Conservation (phyloP, 2,329 filamentous ascomycete species). For the Teratosphaeria epicoccoides region DNA sequence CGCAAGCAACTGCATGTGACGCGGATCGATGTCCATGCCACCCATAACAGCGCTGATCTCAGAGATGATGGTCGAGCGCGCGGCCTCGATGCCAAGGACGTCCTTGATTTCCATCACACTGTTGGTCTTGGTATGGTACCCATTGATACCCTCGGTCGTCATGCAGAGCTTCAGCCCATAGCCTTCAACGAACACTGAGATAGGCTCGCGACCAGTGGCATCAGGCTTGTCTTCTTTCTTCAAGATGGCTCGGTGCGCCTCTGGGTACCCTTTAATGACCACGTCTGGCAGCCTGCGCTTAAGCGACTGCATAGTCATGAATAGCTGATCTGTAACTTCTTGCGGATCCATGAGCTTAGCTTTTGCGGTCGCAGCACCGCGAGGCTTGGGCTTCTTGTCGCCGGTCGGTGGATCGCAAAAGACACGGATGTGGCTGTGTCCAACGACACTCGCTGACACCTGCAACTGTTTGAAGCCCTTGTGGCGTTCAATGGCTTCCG, state of each 20-base stretch:
- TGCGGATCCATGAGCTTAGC: constrained; percentile 32
- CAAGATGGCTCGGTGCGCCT: constrained; percentile 78
- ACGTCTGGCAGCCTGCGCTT: constrained; percentile 72
- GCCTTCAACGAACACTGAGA: constrained; percentile 68
- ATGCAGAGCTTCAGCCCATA: constrained; percentile 85
- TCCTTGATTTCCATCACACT: constrained; percentile 81
- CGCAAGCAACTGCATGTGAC: constrained; percentile 93
- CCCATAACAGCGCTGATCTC: constrained; percentile 88
- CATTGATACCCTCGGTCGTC: constrained; percentile 84
- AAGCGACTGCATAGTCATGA: constrained; percentile 72
- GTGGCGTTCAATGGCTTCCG: constrained; percentile 63
- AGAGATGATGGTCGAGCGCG: constrained; percentile 72
- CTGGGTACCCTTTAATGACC: constrained; percentile 81
- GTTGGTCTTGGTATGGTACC: constrained; percentile 65
- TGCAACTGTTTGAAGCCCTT: constrained; percentile 62
- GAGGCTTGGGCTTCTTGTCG: constrained; percentile 23
- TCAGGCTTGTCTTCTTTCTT: constrained; percentile 61
- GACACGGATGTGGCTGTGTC: constrained; percentile 51
- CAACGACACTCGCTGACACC: constrained; percentile 17
- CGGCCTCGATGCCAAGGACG: constrained; percentile 90
- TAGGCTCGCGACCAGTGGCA: constrained; percentile 50
- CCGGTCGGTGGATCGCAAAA: constrained; percentile 48
- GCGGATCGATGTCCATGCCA: constrained; percentile 89
- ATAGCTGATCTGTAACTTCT: constrained; percentile 46
- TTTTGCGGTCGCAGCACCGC: constrained; percentile 26